phyloP scores from a whole-genome alignment of 805 yeast species.

The Pichia sporocuriosa region DNA sequence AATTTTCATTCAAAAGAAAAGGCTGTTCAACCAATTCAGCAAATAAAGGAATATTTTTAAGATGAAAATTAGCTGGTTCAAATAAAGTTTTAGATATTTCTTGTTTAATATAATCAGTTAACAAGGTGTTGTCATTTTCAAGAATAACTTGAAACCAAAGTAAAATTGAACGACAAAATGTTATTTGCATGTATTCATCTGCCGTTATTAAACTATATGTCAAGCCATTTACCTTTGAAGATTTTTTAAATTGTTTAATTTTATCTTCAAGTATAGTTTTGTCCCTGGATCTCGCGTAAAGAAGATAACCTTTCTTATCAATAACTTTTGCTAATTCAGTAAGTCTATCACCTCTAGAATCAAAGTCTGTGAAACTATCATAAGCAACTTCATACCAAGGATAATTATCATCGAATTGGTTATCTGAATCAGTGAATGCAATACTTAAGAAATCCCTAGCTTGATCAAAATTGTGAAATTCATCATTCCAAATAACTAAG shows the following conservation, averaged over 20 bases:
- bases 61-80: constrained; percentile 22
- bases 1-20: not conserved
- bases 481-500: constrained; percentile 73
- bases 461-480: constrained; percentile 49
- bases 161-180: constrained; percentile 38
- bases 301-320: constrained; percentile 44
- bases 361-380: constrained; percentile 3
- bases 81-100: constrained; percentile 41
- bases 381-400: constrained; percentile 9
- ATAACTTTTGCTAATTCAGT: constrained; percentile 35
- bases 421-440: constrained; percentile 2
- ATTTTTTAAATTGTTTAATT: not conserved
- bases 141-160: constrained; percentile 44
- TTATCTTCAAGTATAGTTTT: constrained; percentile 11
- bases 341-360: constrained; percentile 1
- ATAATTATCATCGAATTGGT: constrained; percentile 4
- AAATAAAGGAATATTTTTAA: not conserved
- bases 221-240: constrained; percentile 35
- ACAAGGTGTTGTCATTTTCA: constrained; percentile 30
- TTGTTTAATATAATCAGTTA: constrained; percentile 35
- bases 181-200: constrained; percentile 45
- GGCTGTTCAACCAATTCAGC: constrained; percentile 11
- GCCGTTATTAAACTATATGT: constrained; percentile 49
- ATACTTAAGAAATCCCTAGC: constrained; percentile 18
- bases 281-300: constrained; percentile 32